Evolutionary conservation across 2,329 filamentous ascomycete species (phyloP), one percentile per base, ranked within the genome.

Genomic region (Geosmithia putterillii): DNA sequence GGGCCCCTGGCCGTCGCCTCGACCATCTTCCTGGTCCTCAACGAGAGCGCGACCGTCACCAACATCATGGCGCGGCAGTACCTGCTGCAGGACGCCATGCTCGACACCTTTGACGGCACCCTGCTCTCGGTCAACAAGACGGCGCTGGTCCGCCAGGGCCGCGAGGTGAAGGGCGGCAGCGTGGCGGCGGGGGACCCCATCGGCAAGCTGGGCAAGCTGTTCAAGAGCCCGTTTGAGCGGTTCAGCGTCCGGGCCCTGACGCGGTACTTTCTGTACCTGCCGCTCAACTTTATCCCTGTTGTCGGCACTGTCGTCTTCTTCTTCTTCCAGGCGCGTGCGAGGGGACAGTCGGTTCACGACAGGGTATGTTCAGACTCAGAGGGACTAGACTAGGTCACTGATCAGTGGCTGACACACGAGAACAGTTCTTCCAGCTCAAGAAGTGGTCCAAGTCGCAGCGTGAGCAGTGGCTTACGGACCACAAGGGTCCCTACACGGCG

Each of bases 261-360:
- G 35, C 72, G 86, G 47, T 90, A 90, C 54, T 57, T 94, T 49
- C 76, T 95, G 65, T 92, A 94, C 58, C 70, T 95, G 37, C 89
- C 90, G 10, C 71, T 96, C 47, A 96, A 95, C 66, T 88, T 95
- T 57, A 88, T 96, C 42, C 90, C 90, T 0, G 73, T 95, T 1
- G 76, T 95, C 17, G 90, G 90, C 6, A 95, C 89, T 0, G 66
- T 80, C 7, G 66, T 88, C 4, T 96, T 94, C 60, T 73, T 95
- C 28, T 59, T 83, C 22, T 58, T 94, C 15, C 87, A 95, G 61
- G 83, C 82, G 61, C 61, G 60, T n/a, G 41, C 41, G 8, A 34
- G 44, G 4, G 44, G 44, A 14, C 14, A 43, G 38, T n/a, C 17
- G 18, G 44, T 46, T 32, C 44, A 46, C 21, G 42, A 46, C 21